Percentiles rank a stretch among this genome's conserved stretches.
Evolutionary conservation across 768 basidiomycete species (phyloP).

Genomic region (Termitomyces sp.): DNA sequence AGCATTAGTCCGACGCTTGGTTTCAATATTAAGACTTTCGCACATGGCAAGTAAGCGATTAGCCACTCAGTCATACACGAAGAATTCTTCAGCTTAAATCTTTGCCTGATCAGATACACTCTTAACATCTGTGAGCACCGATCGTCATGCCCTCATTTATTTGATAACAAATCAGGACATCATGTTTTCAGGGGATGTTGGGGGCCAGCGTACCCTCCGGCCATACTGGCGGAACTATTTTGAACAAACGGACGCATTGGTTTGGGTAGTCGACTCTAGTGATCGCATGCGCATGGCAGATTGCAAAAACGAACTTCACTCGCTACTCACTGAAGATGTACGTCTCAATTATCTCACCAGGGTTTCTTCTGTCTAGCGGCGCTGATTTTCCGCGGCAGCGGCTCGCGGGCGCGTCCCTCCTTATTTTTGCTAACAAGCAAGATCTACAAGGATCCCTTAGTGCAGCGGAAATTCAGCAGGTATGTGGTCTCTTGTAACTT

Average conservation of each 20-base stretch:
- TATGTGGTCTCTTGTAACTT: conserved; percentile 22
- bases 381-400: conserved; percentile 46
- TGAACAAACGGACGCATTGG: conserved; percentile 95
- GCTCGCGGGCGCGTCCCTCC: conserved; percentile 89
- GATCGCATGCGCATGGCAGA: conserved; percentile 89
- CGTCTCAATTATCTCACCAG: conserved; percentile 20
- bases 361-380: background rate
- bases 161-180: background rate
- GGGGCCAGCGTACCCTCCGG: conserved; percentile 90
- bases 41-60: conserved; percentile 69
- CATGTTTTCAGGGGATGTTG: conserved; percentile 86
- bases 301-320: conserved; percentile 83
- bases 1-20: conserved; percentile 91
- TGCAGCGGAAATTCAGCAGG: conserved; percentile 76
- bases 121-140: conserved; percentile 73
- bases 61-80: background rate
- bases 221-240: conserved; percentile 99
- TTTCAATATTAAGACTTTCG: conserved; percentile 98
- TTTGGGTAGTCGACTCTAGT: conserved; percentile 98
- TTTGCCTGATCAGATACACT: conserved; percentile 45
- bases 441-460: conserved; percentile 88
- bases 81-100: background rate
- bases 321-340: conserved; percentile 89
- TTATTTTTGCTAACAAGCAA: conserved; percentile 85
- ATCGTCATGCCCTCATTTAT: background rate